Evolutionary conservation across 2,329 filamentous ascomycete species (phyloP).

Genomic region (Aspergillus bombycis): DNA sequence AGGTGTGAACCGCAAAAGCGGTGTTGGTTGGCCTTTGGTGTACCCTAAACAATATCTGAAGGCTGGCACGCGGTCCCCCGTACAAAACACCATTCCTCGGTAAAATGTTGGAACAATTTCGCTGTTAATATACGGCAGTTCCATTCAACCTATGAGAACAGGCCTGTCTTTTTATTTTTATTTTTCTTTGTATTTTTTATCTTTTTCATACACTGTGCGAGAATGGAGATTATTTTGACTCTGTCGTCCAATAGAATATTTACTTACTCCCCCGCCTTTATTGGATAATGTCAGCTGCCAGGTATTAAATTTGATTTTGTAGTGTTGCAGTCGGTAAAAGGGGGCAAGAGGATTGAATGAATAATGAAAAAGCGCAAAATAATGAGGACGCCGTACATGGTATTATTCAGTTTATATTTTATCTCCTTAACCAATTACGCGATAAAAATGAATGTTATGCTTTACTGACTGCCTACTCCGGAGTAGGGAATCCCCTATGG

Average conservation of each 20-base stretch:
- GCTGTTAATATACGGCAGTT: slow-evolving; percentile 2
- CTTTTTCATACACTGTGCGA: neutral
- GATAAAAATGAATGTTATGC: neutral
- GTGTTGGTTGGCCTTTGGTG: neutral
- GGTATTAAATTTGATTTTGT: neutral
- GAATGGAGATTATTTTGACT: neutral
- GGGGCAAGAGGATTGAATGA: neutral
- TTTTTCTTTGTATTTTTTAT: too few relatives aligned
- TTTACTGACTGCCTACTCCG: neutral
- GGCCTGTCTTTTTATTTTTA: neutral
- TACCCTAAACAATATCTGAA: slow-evolving; percentile 4
- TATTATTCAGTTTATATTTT: neutral
- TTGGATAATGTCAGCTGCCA: slow-evolving; percentile 1
- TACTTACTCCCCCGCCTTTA: neutral
- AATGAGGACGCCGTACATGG: neutral
- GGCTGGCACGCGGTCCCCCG: neutral
- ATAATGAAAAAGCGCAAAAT: neutral
- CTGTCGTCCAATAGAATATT: neutral
- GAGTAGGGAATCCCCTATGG: neutral
- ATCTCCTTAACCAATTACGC: neutral
- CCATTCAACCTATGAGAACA: neutral
- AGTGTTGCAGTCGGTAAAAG: neutral
- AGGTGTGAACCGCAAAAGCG: slow-evolving; percentile 13
- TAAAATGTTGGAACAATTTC: slow-evolving; percentile 4
- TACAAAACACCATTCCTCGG: neutral